phyloP scores from a whole-genome alignment of 495 filamentous ascomycete genomes.

The Trichoderma reesei region DNA sequence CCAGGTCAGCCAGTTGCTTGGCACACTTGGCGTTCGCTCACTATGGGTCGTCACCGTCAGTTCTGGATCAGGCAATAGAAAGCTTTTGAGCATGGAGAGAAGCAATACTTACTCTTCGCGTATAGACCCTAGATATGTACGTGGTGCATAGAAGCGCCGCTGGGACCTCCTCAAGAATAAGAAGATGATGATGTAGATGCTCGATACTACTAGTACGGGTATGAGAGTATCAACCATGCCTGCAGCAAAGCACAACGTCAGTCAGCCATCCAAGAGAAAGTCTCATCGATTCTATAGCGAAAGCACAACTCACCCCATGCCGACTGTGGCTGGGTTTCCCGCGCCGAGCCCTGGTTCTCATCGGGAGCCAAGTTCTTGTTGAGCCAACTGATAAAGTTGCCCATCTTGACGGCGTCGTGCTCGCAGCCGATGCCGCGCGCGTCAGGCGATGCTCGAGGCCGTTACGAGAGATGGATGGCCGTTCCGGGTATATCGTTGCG shows the following conservation, averaged over 20 bases:
- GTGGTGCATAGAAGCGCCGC: conserved; percentile 72
- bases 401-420: not conserved
- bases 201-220: conserved; percentile 56
- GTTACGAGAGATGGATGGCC: not conserved
- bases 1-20: conserved; percentile 68
- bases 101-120: conserved; percentile 43
- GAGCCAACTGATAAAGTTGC: conserved; percentile 8
- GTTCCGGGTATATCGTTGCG: not conserved
- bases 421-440: conserved; percentile 1
- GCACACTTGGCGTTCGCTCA: conserved; percentile 57
- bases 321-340: not conserved
- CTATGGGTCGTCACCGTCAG: conserved; percentile 22
- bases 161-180: conserved; percentile 63
- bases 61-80: not conserved
- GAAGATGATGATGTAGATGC: conserved; percentile 60
- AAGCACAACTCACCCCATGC: not conserved
- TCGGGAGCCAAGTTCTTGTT: conserved; percentile 2
- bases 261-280: not conserved
- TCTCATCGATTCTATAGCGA: not conserved
- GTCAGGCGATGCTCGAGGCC: not conserved
- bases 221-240: conserved; percentile 61
- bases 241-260: not conserved
- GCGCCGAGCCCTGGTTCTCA: not conserved
- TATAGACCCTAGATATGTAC: conserved; percentile 74
- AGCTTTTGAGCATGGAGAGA: not conserved